Conservation (phyloP, 805 yeast species). For the Suhomyces tanzawaensis region DNA sequence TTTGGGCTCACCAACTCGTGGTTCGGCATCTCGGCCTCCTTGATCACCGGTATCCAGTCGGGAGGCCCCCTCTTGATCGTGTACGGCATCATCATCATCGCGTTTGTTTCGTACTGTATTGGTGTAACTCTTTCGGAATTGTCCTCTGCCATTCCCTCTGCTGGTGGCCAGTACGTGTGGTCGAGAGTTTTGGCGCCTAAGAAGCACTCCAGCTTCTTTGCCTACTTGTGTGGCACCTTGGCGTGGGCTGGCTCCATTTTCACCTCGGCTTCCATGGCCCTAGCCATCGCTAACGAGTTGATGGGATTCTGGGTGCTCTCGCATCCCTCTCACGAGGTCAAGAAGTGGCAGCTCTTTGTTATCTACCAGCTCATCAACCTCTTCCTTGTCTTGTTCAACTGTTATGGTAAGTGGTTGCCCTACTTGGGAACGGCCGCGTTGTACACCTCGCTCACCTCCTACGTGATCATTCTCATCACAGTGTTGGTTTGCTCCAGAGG, state of each 20-base stretch:
- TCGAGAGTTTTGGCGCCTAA: slow-evolving; percentile 39
- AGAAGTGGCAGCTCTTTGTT: slow-evolving; percentile 38
- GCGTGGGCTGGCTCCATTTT: slow-evolving; percentile 45
- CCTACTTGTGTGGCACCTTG: slow-evolving; percentile 39
- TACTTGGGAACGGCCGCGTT: slow-evolving; percentile 33
- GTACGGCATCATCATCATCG: slow-evolving; percentile 40
- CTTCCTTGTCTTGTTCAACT: slow-evolving; percentile 32
- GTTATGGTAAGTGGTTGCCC: slow-evolving; percentile 37
- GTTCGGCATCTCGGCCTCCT: slow-evolving; percentile 41
- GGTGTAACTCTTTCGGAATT: slow-evolving; percentile 40
- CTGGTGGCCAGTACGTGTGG: slow-evolving; percentile 46
- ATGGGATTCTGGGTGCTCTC: slow-evolving; percentile 38
- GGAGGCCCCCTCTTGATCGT: slow-evolving; percentile 43
- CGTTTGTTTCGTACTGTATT: slow-evolving; percentile 33
- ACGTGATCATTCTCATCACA: slow-evolving; percentile 33
- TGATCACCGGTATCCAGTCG: slow-evolving; percentile 40
- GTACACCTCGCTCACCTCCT: slow-evolving; percentile 35
- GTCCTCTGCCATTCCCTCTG: slow-evolving; percentile 39
- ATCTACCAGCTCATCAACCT: slow-evolving; percentile 36
- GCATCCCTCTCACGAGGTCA: slow-evolving; percentile 32
- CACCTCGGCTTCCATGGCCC: slow-evolving; percentile 40
- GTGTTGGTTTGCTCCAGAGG: slow-evolving; percentile 39
- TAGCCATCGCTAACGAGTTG: slow-evolving; percentile 32
- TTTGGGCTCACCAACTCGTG: slow-evolving; percentile 44
- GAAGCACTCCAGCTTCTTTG: slow-evolving; percentile 35